phyloP scores from a whole-genome alignment of 805 yeast genomes.

The Saitoella complicata region DNA sequence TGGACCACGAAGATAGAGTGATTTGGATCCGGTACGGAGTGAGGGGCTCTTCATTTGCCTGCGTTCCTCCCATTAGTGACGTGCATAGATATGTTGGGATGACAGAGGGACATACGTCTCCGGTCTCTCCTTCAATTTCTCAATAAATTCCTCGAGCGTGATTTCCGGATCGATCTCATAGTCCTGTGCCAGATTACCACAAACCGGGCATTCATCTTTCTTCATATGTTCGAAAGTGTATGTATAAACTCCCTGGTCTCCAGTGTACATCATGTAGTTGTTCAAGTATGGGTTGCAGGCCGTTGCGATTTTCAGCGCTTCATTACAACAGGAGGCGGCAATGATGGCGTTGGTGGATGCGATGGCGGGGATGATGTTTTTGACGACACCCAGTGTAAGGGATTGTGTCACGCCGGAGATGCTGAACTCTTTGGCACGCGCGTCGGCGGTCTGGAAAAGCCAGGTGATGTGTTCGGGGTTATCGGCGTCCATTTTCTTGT shows the following conservation, averaged over 20 bases:
- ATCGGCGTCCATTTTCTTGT: constrained; percentile 48
- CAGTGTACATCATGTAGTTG: constrained; percentile 78
- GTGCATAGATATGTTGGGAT: too few relatives aligned
- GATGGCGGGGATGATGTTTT: constrained; percentile 82
- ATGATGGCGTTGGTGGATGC: constrained; percentile 88
- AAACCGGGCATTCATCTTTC: constrained; percentile 54
- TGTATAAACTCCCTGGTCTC: constrained; percentile 62
- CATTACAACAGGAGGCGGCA: constrained; percentile 68
- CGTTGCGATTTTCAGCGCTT: constrained; percentile 64
- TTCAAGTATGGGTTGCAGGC: constrained; percentile 48
- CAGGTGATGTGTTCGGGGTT: constrained; percentile 45
- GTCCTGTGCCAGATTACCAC: constrained; percentile 32
- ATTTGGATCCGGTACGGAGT: constrained; percentile 24
- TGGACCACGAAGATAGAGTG: constrained; percentile 34
- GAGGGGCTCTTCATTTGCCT: constrained; percentile 29
- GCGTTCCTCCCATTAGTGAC: too few relatives aligned
- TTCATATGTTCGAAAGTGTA: constrained; percentile 52
- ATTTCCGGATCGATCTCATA: constrained; percentile 12
- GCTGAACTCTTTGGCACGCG: constrained; percentile 46
- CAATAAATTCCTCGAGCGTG: constrained; percentile 30
- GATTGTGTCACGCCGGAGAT: constrained; percentile 57
- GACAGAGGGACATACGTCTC: constrained; percentile 15
- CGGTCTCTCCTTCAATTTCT: constrained; percentile 20
- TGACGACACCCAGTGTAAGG: constrained; percentile 72
- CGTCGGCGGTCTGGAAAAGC: constrained; percentile 38